Evolutionary conservation across 176 grass and related monocot genomes (phyloP).

Genomic region (Ensete ventricosum): DNA sequence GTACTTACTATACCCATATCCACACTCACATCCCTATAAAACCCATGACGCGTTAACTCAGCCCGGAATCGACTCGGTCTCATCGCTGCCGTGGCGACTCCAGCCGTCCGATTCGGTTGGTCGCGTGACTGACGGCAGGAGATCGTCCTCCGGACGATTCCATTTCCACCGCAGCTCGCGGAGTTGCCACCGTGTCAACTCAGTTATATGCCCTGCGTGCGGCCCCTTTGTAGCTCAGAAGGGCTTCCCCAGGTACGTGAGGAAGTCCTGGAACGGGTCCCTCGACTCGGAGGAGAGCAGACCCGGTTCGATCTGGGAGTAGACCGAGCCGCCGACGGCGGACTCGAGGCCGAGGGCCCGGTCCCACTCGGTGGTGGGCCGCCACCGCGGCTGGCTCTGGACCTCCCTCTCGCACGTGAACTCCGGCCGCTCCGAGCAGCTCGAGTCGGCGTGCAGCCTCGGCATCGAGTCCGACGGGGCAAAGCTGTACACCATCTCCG

Average conservation of each 20-base stretch:
- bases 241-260: conserved; percentile 86
- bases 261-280: conserved; percentile 88
- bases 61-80: too few relatives aligned
- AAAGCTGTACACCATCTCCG: conserved; percentile 60
- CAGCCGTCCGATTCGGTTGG: background rate
- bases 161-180: background rate
- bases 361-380: conserved; percentile 56
- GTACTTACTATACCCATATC: too few relatives aligned
- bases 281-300: conserved; percentile 17
- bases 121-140: background rate
- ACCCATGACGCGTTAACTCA: too few relatives aligned
- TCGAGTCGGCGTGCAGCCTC: conserved; percentile 84
- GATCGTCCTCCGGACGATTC: background rate
- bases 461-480: conserved; percentile 81
- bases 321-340: conserved; percentile 31
- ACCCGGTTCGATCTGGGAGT: conserved; percentile 17
- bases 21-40: too few relatives aligned
- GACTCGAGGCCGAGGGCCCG: conserved; percentile 45
- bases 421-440: conserved; percentile 86
- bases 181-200: background rate
- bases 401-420: conserved; percentile 66
- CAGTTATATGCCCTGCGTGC: background rate
- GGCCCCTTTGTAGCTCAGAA: conserved; percentile 26
- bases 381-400: conserved; percentile 88
- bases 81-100: background rate